Base-by-base conservation (phyloP, 306 rosid genomes). In the Begonia fuchsioides region DNA sequence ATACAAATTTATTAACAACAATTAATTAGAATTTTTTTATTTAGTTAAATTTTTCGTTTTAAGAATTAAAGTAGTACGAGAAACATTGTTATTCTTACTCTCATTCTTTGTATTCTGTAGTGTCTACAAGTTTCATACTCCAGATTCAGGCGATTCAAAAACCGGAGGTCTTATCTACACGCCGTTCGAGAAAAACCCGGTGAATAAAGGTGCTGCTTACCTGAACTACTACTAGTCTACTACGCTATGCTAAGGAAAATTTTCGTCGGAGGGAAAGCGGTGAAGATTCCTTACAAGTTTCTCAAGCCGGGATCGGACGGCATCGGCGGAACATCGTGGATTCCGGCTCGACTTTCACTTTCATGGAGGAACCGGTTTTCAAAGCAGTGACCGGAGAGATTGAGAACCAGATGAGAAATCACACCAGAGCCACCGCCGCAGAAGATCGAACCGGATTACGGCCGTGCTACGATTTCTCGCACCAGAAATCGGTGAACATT, bases 301-400 rank as follows among this genome's bases (percentile, higher is more conserved):
- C 51, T 75, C 13, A 76, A 67, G 7, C 83, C 85, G 1, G 86
- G 64, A 8, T 41, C 62, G 0, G 72, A 75, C 38, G 85, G 93
- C 6, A 67, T 67, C 14, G 98, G 98, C 0, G 98, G 98, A 12
- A 65, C 95, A 3, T 85, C 6, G 81, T 85, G 2, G 98, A 92
- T 54, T 85, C 96, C 3, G 98, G 98, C 2, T 54, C 87, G 16
- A 85, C 96, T 9, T 75, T 82, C 59, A 82, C 98, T 16, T 79
- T 64, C 66, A 71, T 92, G 81, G 98, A 92, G 41, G 47, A 39
- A 46, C 69, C 84, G 1, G 56, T 82, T 4, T 82, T 56, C 13
- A 72, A 75, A 1, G 41, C 72, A 19, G 83, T 92, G 46, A 64
- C 81, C 0, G 12, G 14, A 11, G 80, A 64, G 38, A 75, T 92